phyloP scores from a whole-genome alignment of 2,329 filamentous ascomycete genomes.

The Pseudopithomyces chartarum region DNA sequence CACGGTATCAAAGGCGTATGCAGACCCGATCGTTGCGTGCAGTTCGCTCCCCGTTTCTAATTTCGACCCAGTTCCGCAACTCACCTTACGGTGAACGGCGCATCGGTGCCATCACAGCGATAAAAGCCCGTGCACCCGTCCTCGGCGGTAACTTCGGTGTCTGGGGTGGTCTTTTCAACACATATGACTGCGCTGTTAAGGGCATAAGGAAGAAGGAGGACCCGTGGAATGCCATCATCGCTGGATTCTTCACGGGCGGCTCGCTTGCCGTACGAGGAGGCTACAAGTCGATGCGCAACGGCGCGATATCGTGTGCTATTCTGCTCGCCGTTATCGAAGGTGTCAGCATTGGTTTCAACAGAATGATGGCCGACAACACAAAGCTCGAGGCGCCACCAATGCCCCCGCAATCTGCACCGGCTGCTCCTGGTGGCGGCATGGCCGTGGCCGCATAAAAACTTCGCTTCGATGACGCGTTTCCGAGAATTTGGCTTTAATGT shows the following conservation, averaged over 20 bases:
- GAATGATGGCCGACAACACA: slow-evolving; percentile 90
- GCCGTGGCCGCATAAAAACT: slow-evolving; percentile 30
- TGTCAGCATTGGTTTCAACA: slow-evolving; percentile 92
- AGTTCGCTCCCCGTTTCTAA: slow-evolving; percentile 10
- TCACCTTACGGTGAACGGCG: slow-evolving; percentile 82
- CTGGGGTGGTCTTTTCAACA: slow-evolving; percentile 95
- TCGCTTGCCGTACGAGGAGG: slow-evolving; percentile 90
- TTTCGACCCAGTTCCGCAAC: slow-evolving; percentile 38
- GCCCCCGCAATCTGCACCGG: slow-evolving; percentile 42
- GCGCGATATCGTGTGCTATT: slow-evolving; percentile 93
- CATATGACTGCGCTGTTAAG: slow-evolving; percentile 96
- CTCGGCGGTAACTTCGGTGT: slow-evolving; percentile 97
- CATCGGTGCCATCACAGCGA: slow-evolving; percentile 91
- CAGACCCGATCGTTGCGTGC: not conserved
- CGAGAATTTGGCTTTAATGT: slow-evolving; percentile 24
- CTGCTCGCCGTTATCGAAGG: slow-evolving; percentile 96
- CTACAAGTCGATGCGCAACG: slow-evolving; percentile 88
- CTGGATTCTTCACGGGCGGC: slow-evolving; percentile 90
- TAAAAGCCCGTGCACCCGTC: slow-evolving; percentile 96
- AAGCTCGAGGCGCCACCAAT: slow-evolving; percentile 69
- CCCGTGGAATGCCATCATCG: slow-evolving; percentile 96
- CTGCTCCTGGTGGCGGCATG: slow-evolving; percentile 21
- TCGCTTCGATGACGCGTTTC: slow-evolving; percentile 16
- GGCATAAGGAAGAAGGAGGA: slow-evolving; percentile 92
- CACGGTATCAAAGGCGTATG: slow-evolving; percentile 94